A percentile compares a stretch with the other conserved stretches of the same genome.
Conservation (phyloP, 306 rosid species). For the Quercus mongolica region DNA sequence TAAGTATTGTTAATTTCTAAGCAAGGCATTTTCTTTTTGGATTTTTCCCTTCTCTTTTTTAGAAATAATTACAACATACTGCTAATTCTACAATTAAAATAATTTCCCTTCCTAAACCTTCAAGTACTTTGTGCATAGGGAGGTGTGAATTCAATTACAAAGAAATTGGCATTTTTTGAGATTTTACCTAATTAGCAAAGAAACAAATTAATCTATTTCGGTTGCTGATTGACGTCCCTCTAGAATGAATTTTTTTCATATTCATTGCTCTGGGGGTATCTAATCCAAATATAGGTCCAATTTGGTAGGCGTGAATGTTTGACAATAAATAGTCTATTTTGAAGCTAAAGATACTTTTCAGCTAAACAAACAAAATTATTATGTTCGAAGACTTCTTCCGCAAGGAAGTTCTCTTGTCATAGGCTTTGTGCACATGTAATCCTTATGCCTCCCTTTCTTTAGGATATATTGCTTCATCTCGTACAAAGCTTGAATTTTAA, state of each 20-base stretch:
- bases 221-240: too few relatives aligned
- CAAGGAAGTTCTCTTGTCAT: not conserved
- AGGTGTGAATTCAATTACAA: fast-evolving
- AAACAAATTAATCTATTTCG: too few relatives aligned
- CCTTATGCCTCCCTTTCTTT: not conserved
- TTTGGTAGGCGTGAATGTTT: not conserved
- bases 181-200: too few relatives aligned
- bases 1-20: too few relatives aligned
- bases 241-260: not conserved
- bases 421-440: not conserved
- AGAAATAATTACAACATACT: too few relatives aligned
- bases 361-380: not conserved
- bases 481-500: not conserved
- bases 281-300: not conserved
- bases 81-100: fast-evolving
- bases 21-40: too few relatives aligned
- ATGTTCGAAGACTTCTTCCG: not conserved
- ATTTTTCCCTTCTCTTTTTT: too few relatives aligned
- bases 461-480: not conserved
- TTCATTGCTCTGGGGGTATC: not conserved
- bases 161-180: too few relatives aligned
- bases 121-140: fast-evolving
- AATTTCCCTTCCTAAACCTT: fast-evolving
- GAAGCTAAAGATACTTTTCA: not conserved
- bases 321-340: not conserved